Percentiles rank a stretch among this genome's conserved stretches.
phyloP scores from a whole-genome alignment of 129 eudicot species.

The Arctium lappa region DNA sequence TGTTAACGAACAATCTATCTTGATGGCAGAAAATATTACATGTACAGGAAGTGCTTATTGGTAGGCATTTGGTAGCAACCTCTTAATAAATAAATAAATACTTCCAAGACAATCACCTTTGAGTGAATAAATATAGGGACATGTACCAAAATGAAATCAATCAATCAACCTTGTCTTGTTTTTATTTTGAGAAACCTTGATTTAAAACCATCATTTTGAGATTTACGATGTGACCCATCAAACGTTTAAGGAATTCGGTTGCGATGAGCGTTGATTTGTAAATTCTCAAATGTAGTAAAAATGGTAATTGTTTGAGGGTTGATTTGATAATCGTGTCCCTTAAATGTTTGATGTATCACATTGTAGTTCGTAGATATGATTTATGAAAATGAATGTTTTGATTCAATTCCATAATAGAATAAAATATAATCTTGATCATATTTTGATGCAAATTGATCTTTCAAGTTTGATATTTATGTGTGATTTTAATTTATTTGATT shows the following conservation, averaged over 20 bases:
- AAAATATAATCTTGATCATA: too few relatives aligned
- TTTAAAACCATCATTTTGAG: background rate
- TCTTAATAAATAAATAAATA: too few relatives aligned
- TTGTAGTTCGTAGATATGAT: background rate
- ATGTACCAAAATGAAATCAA: too few relatives aligned
- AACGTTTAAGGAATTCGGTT: background rate
- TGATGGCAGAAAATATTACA: too few relatives aligned
- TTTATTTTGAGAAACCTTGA: background rate
- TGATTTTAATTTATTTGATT: too few relatives aligned
- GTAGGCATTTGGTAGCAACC: too few relatives aligned
- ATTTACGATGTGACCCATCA: background rate
- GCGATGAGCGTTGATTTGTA: background rate
- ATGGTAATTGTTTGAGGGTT: background rate
- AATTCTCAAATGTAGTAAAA: background rate
- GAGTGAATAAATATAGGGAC: background rate
- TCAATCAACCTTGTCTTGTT: background rate
- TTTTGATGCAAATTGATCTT: background rate
- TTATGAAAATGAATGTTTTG: background rate
- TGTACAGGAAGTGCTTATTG: too few relatives aligned
- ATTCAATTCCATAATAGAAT: background rate
- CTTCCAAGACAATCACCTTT: background rate
- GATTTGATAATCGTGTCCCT: background rate
- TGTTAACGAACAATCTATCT: too few relatives aligned
- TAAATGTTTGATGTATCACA: background rate
- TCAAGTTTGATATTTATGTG: too few relatives aligned